These are phyloP conservation scores for Closterium sp. DNA, from an alignment of 139 green algal species.

Conservation along the genomic window DNA sequence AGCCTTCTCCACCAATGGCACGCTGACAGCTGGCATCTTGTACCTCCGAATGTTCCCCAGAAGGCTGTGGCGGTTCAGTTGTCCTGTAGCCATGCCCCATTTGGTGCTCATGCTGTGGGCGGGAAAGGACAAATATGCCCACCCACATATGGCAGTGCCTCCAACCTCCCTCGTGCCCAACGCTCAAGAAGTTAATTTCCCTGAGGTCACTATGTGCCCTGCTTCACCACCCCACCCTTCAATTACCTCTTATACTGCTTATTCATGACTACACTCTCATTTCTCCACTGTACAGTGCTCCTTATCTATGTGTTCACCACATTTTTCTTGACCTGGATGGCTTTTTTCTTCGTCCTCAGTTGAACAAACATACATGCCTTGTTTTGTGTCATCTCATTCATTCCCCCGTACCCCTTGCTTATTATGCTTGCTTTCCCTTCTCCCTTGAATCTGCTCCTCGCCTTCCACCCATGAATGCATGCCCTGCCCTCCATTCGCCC, in stretches of 20 bases:
- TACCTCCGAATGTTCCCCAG: neutral
- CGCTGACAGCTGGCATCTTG: neutral
- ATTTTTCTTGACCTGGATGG: no score
- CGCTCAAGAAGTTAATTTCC: neutral
- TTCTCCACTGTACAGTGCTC: no score
- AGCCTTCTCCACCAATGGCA: neutral
- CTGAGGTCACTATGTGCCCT: neutral
- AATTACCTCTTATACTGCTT: no score
- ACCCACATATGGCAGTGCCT: neutral
- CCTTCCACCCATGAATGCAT: neutral
- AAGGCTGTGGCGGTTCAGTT: neutral
- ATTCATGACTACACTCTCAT: no score
- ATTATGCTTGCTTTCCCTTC: no score
- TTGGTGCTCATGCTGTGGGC: neutral
- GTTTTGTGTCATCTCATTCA: no score
- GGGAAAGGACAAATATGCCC: neutral
- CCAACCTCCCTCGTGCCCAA: neutral
- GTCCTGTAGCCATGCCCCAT: neutral
- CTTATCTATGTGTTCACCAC: no score
- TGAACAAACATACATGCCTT: no score
- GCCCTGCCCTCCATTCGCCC: no score
- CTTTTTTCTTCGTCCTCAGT: no score
- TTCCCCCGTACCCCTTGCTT: no score
- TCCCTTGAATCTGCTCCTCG: no score
- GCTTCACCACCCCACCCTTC: neutral